Conservation (phyloP, 2,329 filamentous ascomycete genomes). For the Colletotrichum sublineola region DNA sequence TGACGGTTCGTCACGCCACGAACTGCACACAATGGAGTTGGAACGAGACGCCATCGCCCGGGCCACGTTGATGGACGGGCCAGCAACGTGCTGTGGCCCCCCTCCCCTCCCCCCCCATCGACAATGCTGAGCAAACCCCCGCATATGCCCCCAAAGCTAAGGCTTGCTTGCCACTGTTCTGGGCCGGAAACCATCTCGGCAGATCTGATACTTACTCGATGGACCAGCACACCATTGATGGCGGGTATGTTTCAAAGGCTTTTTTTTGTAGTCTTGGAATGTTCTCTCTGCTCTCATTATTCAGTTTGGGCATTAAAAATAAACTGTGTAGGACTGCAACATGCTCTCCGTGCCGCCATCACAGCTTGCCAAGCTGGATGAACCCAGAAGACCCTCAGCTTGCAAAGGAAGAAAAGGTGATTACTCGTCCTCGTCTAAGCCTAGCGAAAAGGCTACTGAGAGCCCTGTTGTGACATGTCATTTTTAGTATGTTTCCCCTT, state of each 20-base stretch:
- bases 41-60: slow-evolving; percentile 1
- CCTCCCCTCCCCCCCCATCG: neutral
- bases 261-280: neutral
- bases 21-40: neutral
- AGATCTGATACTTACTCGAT: slow-evolving; percentile 9
- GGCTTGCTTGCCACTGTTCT: neutral
- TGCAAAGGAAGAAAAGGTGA: neutral
- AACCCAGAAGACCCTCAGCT: neutral
- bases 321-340: neutral
- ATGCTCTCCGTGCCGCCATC: neutral
- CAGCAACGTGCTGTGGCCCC: neutral
- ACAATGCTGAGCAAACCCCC: slow-evolving; percentile 21
- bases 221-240: slow-evolving; percentile 10
- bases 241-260: no score
- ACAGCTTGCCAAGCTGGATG: neutral
- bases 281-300: neutral
- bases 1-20: slow-evolving; percentile 10
- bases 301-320: neutral
- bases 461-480: slow-evolving; percentile 21
- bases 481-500: slow-evolving; percentile 12
- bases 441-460: slow-evolving; percentile 1
- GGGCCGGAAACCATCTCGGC: slow-evolving; percentile 25
- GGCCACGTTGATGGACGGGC: slow-evolving; percentile 7
- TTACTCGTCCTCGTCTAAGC: neutral
- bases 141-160: slow-evolving; percentile 17